Percentiles rank a stretch among this genome's conserved stretches.
Conservation (phyloP, 1,284 basidiomycete genomes). For the Exsudoporus floridanus region DNA sequence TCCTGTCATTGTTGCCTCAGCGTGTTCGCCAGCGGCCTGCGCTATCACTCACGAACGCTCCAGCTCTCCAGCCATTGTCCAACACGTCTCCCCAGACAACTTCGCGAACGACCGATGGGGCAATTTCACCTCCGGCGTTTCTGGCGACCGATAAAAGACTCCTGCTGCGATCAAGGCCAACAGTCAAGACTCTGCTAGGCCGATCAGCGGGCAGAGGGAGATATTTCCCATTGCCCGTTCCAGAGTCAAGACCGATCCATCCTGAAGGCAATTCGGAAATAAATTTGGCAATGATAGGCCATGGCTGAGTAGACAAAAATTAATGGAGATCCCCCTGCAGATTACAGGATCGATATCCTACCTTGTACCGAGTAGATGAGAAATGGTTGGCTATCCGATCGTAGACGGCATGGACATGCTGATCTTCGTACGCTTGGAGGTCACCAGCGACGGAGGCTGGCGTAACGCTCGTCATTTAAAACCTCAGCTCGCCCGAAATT, state of each 20-base stretch:
- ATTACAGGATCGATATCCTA: constrained; percentile 32
- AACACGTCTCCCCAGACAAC: constrained; percentile 76
- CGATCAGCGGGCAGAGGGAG: constrained; percentile 66
- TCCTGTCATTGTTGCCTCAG: constrained; percentile 53
- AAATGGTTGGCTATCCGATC: constrained; percentile 92
- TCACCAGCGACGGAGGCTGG: constrained; percentile 44
- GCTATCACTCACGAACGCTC: constrained; percentile 69
- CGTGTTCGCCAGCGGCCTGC: not conserved
- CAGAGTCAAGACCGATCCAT: constrained; percentile 89
- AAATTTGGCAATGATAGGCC: constrained; percentile 90
- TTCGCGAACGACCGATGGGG: constrained; percentile 49
- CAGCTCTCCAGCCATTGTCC: constrained; percentile 66
- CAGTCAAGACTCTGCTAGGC: constrained; percentile 61
- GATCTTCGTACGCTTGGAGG: constrained; percentile 63
- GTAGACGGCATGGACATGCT: constrained; percentile 84
- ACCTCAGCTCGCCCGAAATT: not conserved
- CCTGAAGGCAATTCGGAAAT: constrained; percentile 73
- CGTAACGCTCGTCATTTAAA: constrained; percentile 28
- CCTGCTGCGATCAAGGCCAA: constrained; percentile 81
- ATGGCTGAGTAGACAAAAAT: constrained; percentile 60
- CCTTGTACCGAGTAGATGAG: constrained; percentile 92
- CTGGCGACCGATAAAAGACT: constrained; percentile 79
- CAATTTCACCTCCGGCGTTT: constrained; percentile 46
- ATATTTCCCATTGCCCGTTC: constrained; percentile 98
- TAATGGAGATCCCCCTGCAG: not conserved